These are phyloP conservation scores for Myrmaecium sp. DNA, from an alignment of 2,329 filamentous ascomycete genomes.

Conservation along the genomic window DNA sequence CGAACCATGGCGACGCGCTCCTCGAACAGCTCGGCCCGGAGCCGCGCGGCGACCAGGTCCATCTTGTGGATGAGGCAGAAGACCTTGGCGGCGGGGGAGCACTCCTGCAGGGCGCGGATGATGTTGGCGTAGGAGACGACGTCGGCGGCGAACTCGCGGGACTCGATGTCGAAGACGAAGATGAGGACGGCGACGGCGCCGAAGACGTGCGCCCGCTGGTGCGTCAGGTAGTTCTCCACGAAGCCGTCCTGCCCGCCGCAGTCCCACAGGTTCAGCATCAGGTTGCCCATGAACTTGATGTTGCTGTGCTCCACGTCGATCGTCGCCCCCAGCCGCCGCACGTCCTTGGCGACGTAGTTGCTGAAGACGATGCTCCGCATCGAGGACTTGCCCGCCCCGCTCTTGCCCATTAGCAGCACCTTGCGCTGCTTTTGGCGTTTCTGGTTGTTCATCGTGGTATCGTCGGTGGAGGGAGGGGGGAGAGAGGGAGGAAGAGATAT, in stretches of 20 bases:
- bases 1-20: constrained; percentile 65
- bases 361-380: constrained; percentile 99
- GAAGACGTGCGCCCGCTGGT: constrained; percentile 92
- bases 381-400: constrained; percentile 90
- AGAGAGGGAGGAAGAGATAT: constrained; percentile 3
- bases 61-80: constrained; percentile 98
- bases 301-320: constrained; percentile 98
- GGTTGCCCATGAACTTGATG: constrained; percentile 95
- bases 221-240: constrained; percentile 93
- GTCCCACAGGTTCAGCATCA: constrained; percentile 96
- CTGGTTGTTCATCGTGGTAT: constrained; percentile 16
- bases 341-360: constrained; percentile 96
- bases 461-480: constrained; percentile 1
- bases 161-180: constrained; percentile 98
- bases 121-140: constrained; percentile 84
- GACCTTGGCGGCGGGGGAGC: constrained; percentile 62
- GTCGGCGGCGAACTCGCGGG: constrained; percentile 82
- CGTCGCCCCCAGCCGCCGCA: constrained; percentile 77
- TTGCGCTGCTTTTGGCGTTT: constrained; percentile 37
- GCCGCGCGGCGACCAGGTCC: constrained; percentile 73
- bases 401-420: constrained; percentile 60
- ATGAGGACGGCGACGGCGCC: constrained; percentile 92
- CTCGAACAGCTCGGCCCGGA: constrained; percentile 68
- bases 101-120: constrained; percentile 75
- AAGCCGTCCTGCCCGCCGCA: constrained; percentile 98